Percentiles rank a stretch among this genome's conserved stretches.
These are phyloP conservation scores for Barnettozyma californica DNA, from an alignment of 805 yeast species.

Conservation along the genomic window DNA sequence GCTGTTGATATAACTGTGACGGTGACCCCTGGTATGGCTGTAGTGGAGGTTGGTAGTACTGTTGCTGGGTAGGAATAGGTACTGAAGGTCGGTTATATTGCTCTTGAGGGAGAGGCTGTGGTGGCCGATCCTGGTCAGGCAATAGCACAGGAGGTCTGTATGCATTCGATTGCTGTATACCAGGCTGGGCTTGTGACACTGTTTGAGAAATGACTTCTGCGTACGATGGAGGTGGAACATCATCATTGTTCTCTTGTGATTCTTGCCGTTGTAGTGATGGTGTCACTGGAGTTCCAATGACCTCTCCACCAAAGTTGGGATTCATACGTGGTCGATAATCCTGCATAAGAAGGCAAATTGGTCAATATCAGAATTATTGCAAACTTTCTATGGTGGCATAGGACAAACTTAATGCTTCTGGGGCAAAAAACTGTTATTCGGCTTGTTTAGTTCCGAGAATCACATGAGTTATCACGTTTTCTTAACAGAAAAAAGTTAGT, in stretches of 20 bases:
- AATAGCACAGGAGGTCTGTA: neutral
- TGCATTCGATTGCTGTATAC: neutral
- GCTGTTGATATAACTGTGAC: neutral
- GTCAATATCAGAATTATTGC: too few relatives aligned
- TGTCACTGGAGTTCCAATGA: conserved; percentile 2
- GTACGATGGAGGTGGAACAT: conserved; percentile 34
- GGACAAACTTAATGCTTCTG: too few relatives aligned
- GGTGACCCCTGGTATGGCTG: neutral
- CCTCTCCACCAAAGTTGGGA: conserved; percentile 1
- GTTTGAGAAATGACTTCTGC: conserved; percentile 21
- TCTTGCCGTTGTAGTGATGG: neutral
- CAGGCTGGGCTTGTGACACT: neutral
- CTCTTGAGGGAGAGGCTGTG: neutral
- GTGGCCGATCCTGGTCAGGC: neutral
- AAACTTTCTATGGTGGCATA: too few relatives aligned
- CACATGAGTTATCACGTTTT: neutral
- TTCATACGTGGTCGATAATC: conserved; percentile 1
- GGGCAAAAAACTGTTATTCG: too few relatives aligned
- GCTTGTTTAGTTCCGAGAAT: neutral
- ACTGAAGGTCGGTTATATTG: neutral
- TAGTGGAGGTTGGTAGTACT: neutral
- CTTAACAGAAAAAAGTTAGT: too few relatives aligned
- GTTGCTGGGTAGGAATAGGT: neutral
- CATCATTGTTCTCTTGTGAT: conserved; percentile 10
- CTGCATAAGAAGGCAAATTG: neutral